A percentile compares a stretch with the other conserved stretches of the same genome.
These are phyloP conservation scores for Pseudozyma flocculosa DNA, from an alignment of 1,284 basidiomycete genomes.

Conservation along the genomic window DNA sequence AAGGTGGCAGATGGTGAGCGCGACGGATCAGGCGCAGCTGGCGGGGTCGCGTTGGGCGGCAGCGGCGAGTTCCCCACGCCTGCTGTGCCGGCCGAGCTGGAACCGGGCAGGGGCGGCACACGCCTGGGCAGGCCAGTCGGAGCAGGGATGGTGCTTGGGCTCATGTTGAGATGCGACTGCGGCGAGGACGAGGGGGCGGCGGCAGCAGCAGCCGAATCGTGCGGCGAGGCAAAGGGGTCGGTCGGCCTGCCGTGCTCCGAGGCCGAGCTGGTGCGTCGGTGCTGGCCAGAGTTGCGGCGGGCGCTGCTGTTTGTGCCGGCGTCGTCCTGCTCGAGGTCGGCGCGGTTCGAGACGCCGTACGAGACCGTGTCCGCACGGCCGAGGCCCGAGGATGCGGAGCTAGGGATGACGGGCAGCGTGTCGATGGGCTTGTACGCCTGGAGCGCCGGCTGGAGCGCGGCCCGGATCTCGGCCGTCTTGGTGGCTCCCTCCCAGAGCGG, in stretches of 20 bases:
- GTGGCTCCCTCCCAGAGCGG: slow-evolving; percentile 39
- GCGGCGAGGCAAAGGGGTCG: slow-evolving; percentile 6
- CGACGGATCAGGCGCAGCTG: slow-evolving; percentile 3
- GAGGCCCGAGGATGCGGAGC: slow-evolving; percentile 14
- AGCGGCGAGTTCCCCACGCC: background rate
- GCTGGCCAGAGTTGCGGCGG: slow-evolving; percentile 1
- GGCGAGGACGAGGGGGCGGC: background rate
- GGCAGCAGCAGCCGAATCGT: slow-evolving; percentile 1
- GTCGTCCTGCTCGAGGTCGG: slow-evolving; percentile 21
- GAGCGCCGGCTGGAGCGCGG: slow-evolving; percentile 38
- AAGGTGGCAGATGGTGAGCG: background rate
- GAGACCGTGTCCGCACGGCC: slow-evolving; percentile 28
- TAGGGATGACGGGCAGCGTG: slow-evolving; percentile 20
- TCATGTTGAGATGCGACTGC: slow-evolving; percentile 22
- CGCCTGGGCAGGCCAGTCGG: slow-evolving; percentile 26
- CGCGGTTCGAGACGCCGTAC: slow-evolving; percentile 23
- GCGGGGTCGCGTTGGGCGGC: background rate
- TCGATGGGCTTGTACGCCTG: slow-evolving; percentile 20
- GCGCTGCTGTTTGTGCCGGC: background rate
- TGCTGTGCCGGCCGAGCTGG: slow-evolving; percentile 1
- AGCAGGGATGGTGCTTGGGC: slow-evolving; percentile 22
- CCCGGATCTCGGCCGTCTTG: slow-evolving; percentile 39
- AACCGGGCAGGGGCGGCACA: background rate
- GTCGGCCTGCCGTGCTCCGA: slow-evolving; percentile 13
- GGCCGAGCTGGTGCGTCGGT: slow-evolving; percentile 10